phyloP scores from a whole-genome alignment of 2,329 filamentous ascomycete species.

The Cladosporium oxysporum region DNA sequence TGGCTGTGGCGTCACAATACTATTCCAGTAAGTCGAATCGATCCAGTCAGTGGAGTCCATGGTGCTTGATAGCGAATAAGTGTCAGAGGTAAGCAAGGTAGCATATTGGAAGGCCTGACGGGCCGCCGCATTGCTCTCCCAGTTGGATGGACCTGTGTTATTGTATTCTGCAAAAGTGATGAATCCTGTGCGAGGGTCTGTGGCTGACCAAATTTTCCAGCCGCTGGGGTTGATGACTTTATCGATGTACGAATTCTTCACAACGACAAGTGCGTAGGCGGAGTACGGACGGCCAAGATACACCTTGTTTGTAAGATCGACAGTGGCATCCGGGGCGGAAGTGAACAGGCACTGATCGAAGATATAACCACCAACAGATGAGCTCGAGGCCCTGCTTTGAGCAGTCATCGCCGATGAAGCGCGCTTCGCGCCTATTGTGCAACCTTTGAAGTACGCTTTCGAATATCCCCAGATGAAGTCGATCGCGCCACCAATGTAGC shows the following conservation, averaged over 20 bases:
- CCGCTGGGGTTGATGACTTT: slow-evolving; percentile 29
- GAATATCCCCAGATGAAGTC: slow-evolving; percentile 50
- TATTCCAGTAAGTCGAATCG: slow-evolving; percentile 43
- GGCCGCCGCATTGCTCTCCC: slow-evolving; percentile 40
- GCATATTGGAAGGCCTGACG: slow-evolving; percentile 40
- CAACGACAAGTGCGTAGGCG: slow-evolving; percentile 27
- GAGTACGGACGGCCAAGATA: slow-evolving; percentile 31
- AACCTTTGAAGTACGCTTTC: slow-evolving; percentile 47
- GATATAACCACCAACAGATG: slow-evolving; percentile 40
- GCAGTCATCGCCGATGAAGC: slow-evolving; percentile 41
- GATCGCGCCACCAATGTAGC: slow-evolving; percentile 44
- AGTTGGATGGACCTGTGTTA: slow-evolving; percentile 33
- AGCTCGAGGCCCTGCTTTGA: slow-evolving; percentile 41
- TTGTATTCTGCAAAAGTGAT: slow-evolving; percentile 30
- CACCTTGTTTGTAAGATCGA: slow-evolving; percentile 38
- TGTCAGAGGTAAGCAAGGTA: slow-evolving; percentile 42
- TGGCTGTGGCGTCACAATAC: slow-evolving; percentile 39
- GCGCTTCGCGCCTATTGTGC: slow-evolving; percentile 41
- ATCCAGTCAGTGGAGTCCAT: slow-evolving; percentile 44
- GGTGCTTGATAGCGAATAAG: slow-evolving; percentile 35
- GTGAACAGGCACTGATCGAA: slow-evolving; percentile 40
- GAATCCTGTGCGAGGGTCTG: slow-evolving; percentile 28
- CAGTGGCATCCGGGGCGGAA: slow-evolving; percentile 32
- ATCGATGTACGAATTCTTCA: slow-evolving; percentile 31
- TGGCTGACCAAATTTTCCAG: slow-evolving; percentile 33